phyloP scores from a whole-genome alignment of 768 basidiomycete genomes.

The Tricholoma terreum region DNA sequence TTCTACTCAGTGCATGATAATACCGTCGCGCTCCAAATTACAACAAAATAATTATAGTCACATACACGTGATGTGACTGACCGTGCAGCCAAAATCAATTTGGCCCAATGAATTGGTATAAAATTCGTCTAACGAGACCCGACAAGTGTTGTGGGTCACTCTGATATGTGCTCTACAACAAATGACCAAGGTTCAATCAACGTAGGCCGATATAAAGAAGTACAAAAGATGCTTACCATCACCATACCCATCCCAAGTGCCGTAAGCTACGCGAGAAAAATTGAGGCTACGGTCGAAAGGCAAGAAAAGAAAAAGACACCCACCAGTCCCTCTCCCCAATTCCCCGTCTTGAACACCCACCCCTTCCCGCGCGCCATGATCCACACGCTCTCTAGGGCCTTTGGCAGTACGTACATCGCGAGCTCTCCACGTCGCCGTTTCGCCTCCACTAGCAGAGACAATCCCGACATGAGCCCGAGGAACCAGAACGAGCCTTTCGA shows the following conservation, averaged over 20 bases:
- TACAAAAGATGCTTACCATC: slow-evolving; percentile 50
- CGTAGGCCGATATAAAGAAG: not conserved
- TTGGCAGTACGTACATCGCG: slow-evolving; percentile 90
- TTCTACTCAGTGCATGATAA: no score
- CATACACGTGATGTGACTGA: no score
- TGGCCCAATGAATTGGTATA: no score
- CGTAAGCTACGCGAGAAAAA: slow-evolving; percentile 42
- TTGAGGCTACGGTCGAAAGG: slow-evolving; percentile 1
- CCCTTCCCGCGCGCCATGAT: slow-evolving; percentile 71
- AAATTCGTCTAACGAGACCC: slow-evolving; percentile 75
- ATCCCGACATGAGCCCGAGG: slow-evolving; percentile 67
- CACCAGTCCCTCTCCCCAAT: slow-evolving; percentile 65
- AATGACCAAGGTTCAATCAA: slow-evolving; percentile 7
- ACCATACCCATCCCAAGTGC: slow-evolving; percentile 90
- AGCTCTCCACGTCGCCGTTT: slow-evolving; percentile 84
- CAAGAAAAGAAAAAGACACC: slow-evolving; percentile 22
- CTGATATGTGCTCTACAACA: slow-evolving; percentile 75
- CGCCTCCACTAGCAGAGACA: slow-evolving; percentile 85
- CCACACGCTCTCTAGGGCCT: slow-evolving; percentile 91
- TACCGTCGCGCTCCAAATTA: no score
- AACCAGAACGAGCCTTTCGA: slow-evolving; percentile 74
- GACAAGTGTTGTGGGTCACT: slow-evolving; percentile 80
- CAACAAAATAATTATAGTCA: no score
- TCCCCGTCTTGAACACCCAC: slow-evolving; percentile 67
- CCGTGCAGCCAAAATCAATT: no score